Evolutionary conservation across 768 basidiomycete species (phyloP), one percentile per base, ranked within the genome.

Genomic region (Suillus clintonianus): DNA sequence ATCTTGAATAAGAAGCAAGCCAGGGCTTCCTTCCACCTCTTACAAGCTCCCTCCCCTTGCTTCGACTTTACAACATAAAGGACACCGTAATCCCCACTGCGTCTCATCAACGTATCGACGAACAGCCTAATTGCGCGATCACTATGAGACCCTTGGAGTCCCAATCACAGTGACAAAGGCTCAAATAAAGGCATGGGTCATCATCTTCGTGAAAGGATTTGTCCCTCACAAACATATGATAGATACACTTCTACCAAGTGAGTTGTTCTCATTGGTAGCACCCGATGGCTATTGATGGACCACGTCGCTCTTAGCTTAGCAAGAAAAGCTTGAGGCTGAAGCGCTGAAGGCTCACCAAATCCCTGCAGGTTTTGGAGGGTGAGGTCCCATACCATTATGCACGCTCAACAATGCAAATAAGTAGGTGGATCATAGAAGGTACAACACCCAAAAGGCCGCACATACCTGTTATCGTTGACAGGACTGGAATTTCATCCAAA

Each of bases 241-340:
- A 75, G 76, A 65, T 76, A 42, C 74, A 67, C 43, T 76, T 76
- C 42, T 76, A 76, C 42, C 74, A 72, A 64, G 74, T 77, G 48
- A 64, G 63, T 19, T 13, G n/a, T 48, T 10, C 9, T 27, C 9
- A 14, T 3, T 57, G 42, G 41, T 27, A 24, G 3, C 37, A 19
- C 47, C 22, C n/a, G 6, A 34, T 62, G 9, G 22, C 55, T 30
- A 1, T 11, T 51, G 36, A 63, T 27, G 22, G 22, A 37, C 5
- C 7, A 22, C 17, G 2, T 47, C n/a, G 6, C 9, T 30, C 30
- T 56, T 65, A 84, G 83, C 69, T 85, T 59, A 84, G 83, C 77
- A 85, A 85, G 63, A 65, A 72, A 64, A n/a, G n/a, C n/a, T n/a
- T n/a, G n/a, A n/a, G n/a, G n/a, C n/a, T n/a, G n/a, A n/a, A n/a